Conservation (phyloP, 2,329 filamentous ascomycete species). For the Paecilomyces variotii region DNA sequence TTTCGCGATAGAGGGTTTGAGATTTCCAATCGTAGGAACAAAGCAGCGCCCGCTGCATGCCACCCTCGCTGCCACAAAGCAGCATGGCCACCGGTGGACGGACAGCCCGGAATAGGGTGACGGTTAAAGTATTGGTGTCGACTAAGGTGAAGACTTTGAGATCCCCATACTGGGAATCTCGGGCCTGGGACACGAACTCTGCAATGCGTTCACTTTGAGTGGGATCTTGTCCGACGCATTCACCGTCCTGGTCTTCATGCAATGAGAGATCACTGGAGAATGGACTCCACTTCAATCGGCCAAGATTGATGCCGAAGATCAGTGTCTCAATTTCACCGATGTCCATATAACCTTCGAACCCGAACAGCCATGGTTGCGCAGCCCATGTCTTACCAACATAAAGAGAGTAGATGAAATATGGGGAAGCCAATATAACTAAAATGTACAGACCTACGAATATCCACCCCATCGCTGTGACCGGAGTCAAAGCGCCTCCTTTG, state of each 20-base stretch:
- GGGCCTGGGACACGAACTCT: constrained; percentile 15
- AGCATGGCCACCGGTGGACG: constrained; percentile 36
- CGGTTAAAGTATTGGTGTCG: constrained; percentile 38
- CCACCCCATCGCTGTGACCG: not conserved
- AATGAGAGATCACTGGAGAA: constrained; percentile 23
- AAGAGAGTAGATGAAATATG: constrained; percentile 27
- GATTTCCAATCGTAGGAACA: constrained; percentile 41
- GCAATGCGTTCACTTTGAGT: constrained; percentile 14
- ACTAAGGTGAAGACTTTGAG: constrained; percentile 31
- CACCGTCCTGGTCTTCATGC: constrained; percentile 18
- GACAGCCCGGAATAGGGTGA: constrained; percentile 31
- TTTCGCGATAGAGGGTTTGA: constrained; percentile 36
- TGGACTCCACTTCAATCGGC: constrained; percentile 29
- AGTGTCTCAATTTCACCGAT: constrained; percentile 29
- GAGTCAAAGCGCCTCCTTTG: not conserved
- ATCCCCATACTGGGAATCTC: constrained; percentile 16
- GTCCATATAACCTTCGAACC: constrained; percentile 36
- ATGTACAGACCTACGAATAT: not conserved
- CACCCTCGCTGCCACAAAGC: constrained; percentile 38
- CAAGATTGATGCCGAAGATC: constrained; percentile 30
- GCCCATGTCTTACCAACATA: constrained; percentile 35
- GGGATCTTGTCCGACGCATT: constrained; percentile 26
- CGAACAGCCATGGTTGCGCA: constrained; percentile 37
- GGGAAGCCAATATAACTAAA: constrained; percentile 20
- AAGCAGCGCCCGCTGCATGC: constrained; percentile 39